These are phyloP conservation scores for Kluyveromyces sp. DNA, from an alignment of 1,139 yeast species.

Conservation along the genomic window DNA sequence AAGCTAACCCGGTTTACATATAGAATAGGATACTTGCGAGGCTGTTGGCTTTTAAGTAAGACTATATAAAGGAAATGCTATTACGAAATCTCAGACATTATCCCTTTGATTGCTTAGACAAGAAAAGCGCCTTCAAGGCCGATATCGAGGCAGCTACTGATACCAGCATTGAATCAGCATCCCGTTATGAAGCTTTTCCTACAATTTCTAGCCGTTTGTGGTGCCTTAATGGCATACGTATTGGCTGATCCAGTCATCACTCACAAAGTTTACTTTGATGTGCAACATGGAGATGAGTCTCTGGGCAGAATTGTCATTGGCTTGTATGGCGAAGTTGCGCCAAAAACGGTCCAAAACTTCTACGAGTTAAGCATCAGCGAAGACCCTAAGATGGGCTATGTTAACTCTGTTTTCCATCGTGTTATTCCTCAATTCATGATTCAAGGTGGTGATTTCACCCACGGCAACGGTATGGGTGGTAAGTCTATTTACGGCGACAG, in stretches of 20 bases:
- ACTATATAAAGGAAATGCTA: neutral
- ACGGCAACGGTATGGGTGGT: slow-evolving; percentile 67
- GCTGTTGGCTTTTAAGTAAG: no score
- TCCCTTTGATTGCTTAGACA: no score
- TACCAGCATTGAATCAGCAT: no score
- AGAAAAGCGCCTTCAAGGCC: no score
- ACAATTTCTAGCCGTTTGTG: slow-evolving; percentile 5
- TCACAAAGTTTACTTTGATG: slow-evolving; percentile 53
- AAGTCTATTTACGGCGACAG: slow-evolving; percentile 65
- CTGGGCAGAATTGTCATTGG: slow-evolving; percentile 67
- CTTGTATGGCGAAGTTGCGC: slow-evolving; percentile 65
- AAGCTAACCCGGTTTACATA: slow-evolving; percentile 29
- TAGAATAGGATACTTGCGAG: no score
- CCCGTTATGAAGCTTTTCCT: slow-evolving; percentile 7
- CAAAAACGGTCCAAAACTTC: slow-evolving; percentile 68
- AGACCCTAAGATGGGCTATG: slow-evolving; percentile 42
- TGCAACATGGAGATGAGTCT: slow-evolving; percentile 49
- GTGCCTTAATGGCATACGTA: slow-evolving; percentile 8
- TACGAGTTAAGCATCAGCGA: slow-evolving; percentile 53
- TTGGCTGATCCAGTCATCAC: slow-evolving; percentile 52
- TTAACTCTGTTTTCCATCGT: slow-evolving; percentile 63
- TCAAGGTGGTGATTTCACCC: slow-evolving; percentile 77
- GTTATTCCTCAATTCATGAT: slow-evolving; percentile 72
- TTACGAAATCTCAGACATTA: neutral
- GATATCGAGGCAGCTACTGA: no score